Evolutionary conservation across 352 stramenopile genomes (phyloP).

Genomic region (Phytophthora melonis): DNA sequence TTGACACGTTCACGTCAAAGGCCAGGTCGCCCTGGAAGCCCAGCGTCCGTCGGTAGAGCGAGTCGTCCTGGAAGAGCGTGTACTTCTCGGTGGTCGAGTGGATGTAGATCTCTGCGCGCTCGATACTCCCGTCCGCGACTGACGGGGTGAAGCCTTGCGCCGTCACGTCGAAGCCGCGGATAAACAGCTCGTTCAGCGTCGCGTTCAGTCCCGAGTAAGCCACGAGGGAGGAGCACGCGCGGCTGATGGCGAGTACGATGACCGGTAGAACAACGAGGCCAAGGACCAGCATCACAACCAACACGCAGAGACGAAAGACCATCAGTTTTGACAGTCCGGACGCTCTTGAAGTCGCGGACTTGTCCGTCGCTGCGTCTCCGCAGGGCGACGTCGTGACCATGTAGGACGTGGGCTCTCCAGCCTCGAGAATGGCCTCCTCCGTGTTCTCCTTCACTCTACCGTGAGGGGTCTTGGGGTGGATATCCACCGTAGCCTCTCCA

Average conservation of each 20-base stretch:
- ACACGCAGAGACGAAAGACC: conserved; percentile 2
- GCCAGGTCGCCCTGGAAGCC: conserved; percentile 53
- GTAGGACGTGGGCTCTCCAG: conserved; percentile 18
- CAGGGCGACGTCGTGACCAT: conserved; percentile 21
- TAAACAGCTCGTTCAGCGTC: conserved; percentile 52
- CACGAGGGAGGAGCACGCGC: conserved; percentile 32
- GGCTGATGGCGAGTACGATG: conserved; percentile 27
- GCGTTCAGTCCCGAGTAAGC: conserved; percentile 50
- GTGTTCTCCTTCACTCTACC: neutral
- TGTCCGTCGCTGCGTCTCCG: conserved; percentile 19
- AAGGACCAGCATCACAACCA: conserved; percentile 7
- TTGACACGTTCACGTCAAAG: conserved; percentile 53
- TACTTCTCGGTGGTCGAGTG: conserved; percentile 51
- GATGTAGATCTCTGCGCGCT: conserved; percentile 37
- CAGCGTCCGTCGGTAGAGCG: conserved; percentile 50
- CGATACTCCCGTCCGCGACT: conserved; percentile 26
- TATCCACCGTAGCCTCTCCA: neutral
- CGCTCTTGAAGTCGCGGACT: neutral
- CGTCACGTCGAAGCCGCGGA: conserved; percentile 21
- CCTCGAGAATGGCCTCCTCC: conserved; percentile 11
- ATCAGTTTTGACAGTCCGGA: neutral
- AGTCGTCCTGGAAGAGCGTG: conserved; percentile 46
- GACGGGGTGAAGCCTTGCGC: conserved; percentile 25
- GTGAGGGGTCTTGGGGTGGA: neutral
- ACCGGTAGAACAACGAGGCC: conserved; percentile 26